Evolutionary conservation across 352 stramenopile genomes (phyloP), one percentile per base, ranked within the genome.

Genomic region (Halophytophthora batemanensis): DNA sequence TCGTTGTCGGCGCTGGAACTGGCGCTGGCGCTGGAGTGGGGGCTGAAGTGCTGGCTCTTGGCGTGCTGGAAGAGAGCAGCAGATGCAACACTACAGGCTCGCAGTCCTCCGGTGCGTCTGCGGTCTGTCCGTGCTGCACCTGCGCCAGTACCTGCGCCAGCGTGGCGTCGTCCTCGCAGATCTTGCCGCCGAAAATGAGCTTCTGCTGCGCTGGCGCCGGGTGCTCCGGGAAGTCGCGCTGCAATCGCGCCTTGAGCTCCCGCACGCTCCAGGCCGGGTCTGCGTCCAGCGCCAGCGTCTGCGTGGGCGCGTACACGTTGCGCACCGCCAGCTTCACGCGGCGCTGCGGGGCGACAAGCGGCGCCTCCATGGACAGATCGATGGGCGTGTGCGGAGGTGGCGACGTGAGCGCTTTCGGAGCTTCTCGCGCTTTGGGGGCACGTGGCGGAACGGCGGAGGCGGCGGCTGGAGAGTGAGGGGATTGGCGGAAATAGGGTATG

Each of bases 101-200:
- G 15, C 55, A 56, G 15, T 60, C 42, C 18, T 53, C 60, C 8
- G 59, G 49, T 19, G 39, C 46, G 12, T 78, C 66, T 13, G 67
- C 62, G 5, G 14, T 34, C 5, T 71, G 59, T 19, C 55, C 61
- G 38, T 57, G 64, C 50, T 85, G 70, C 42, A 76, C 64, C 45
- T 74, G 57, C 28, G 55, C 51, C 33, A 87, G 59, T 34, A 87
- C 52, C 21, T 62, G 64, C 12, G 52, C 54, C 23, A 94, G 66
- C 43, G 56, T 54, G 45, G 87, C 62, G 17, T 61, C 52, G 53
- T 94, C 80, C 23, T 64, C 56, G 66, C 83, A 94, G 55, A 94
- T 86, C 68, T 94, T 92, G 63, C 84, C 84, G 31, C 81, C 84
- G 31, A 94, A 94, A 40, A 94, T 94, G 53, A 94, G 72, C 40